Base-by-base conservation (phyloP, 2,329 filamentous ascomycete species). In the Chlorencoelia australis region DNA sequence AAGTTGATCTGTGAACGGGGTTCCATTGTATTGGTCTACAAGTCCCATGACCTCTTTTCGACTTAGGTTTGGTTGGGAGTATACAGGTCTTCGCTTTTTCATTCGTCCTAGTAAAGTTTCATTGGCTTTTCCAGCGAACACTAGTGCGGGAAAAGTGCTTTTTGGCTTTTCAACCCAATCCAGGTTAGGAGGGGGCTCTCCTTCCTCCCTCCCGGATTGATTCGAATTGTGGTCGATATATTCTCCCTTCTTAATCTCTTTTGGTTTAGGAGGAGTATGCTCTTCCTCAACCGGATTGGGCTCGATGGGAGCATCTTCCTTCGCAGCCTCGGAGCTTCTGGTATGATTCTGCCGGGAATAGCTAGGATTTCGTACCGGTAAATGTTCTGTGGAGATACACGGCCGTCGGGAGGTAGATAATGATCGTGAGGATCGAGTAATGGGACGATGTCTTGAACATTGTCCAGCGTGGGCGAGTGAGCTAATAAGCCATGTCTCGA, bases 1-100 rank as follows among this genome's bases (percentile, higher is more conserved):
- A 27, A 76, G 57, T 42, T 75, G 65, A 18, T 75, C 69, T 10
- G 75, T 65, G 8, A 70, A 66, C 5, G 61, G 61, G 13, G 59
- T 59, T 31, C 63, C 63, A 28, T 63, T 60, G 27, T 68, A 67
- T 14, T 66, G 62, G 27, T 68, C 65, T 29, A 80, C 65, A 30
- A 76, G 59, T 0, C 59, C 62, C 39, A 77, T 59, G 18, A 79
- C 63, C 32, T 73, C 63, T 16, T 68, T 50, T 48, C 62, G 56
- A 4, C 53, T 52, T n/a, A 35, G 41, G 42, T 49, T 49, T 25
- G 40, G 36, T n/a, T n/a, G n/a, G n/a, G n/a, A n/a, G n/a, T n/a
- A n/a, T n/a, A n/a, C n/a, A n/a, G n/a, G 25, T 46, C 30, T 5
- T 19, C n/a, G n/a, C n/a, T n/a, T n/a, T n/a, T n/a, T n/a, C n/a